phyloP scores from a whole-genome alignment of 2,329 filamentous ascomycete genomes.

The Pestalotiopsis sp. region DNA sequence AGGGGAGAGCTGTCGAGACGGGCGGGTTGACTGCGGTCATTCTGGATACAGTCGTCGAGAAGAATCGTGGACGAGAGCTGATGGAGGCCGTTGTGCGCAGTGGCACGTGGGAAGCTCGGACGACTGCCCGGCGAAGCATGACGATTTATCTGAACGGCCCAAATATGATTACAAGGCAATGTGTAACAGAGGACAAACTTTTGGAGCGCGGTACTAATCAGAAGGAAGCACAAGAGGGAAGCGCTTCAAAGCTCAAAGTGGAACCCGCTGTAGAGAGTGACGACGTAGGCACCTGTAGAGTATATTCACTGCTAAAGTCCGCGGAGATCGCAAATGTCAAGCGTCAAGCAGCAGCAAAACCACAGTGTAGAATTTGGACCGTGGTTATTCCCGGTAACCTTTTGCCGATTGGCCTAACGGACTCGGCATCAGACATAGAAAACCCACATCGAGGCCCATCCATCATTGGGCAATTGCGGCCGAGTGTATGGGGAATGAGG shows the following conservation, averaged over 20 bases:
- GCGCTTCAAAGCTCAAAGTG: too few species aligned
- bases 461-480: slow-evolving; percentile 10
- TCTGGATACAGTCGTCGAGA: slow-evolving; percentile 43
- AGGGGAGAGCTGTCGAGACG: slow-evolving; percentile 61
- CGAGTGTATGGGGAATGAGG: slow-evolving; percentile 9
- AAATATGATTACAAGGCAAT: background rate
- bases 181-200: background rate
- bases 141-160: background rate
- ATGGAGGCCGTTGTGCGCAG: slow-evolving; percentile 17
- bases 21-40: slow-evolving; percentile 66
- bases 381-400: slow-evolving; percentile 7
- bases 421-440: background rate
- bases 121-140: slow-evolving; percentile 32
- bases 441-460: background rate
- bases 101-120: slow-evolving; percentile 26
- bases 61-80: slow-evolving; percentile 27
- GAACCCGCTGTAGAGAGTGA: too few species aligned
- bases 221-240: too few species aligned
- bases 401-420: slow-evolving; percentile 10
- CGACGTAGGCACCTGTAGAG: too few species aligned
- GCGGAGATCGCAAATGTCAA: too few species aligned
- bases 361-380: background rate
- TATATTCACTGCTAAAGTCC: too few species aligned
- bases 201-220: background rate
- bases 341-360: too few species aligned